Base-by-base conservation (phyloP, 495 filamentous ascomycete species). In the Trichoderma erinaceum region DNA sequence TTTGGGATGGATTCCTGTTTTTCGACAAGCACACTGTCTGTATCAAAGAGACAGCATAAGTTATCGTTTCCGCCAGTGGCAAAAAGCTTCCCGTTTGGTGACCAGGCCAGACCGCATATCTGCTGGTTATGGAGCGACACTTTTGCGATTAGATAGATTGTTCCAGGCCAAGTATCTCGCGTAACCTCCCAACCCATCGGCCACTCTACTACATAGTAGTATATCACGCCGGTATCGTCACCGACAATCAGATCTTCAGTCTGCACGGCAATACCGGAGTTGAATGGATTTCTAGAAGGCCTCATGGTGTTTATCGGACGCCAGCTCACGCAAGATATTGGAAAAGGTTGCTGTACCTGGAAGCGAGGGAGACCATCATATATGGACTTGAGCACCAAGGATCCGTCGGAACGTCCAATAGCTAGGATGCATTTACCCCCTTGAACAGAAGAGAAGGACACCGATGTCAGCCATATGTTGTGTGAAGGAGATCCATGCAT, bases 41-140 rank as follows among this genome's bases (percentile, higher is more conserved):
- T 80, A 48, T 93, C 86, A 77, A 96, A 98, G 15, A 98, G 81
- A 72, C 88, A 90, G 70, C 93, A 95, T 0, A 83, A 74, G 72
- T 98, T 97, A 78, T 99, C 95, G 74, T 99, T 97, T 58, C 92
- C 93, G 15, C 94, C 93, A 12, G 90, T 91, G 41, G 91, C 93
- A 76, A 99, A 92, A 64, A 86, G 84, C 0, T 82, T 80, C 1
- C 92, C 90, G 72, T 92, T 86, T 35, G 79, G 80, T 2, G 92
- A 96, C 92, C 95, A 99, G 1, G 92, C 83, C 15, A 99, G 81
- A 4, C 95, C 93, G 75, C 95, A 99, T 27, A 99, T 88, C 72
- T 97, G 93, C 75, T 97, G 93, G 10, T 81, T 86, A 78, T 99
- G 96, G 2, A 92, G 86, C 6, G 81, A 81, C 67, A 98, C 89